These are phyloP conservation scores for Aureobasidium pullulans DNA, from an alignment of 2,329 filamentous ascomycete genomes.

Conservation along the genomic window DNA sequence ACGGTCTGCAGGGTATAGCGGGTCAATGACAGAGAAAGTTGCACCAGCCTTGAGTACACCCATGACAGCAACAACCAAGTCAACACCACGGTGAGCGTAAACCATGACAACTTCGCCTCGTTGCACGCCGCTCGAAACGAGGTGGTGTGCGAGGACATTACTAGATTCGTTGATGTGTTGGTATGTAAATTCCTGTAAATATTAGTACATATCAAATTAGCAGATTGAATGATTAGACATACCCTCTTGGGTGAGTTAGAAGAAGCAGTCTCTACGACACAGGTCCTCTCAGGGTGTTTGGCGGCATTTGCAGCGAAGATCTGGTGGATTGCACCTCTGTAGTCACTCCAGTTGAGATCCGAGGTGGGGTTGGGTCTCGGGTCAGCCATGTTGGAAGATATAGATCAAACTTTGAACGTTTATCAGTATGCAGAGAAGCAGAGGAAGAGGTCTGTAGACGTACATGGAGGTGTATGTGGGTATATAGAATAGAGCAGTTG, in stretches of 20 bases:
- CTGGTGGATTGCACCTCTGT: conserved; percentile 61
- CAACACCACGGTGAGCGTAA: conserved; percentile 75
- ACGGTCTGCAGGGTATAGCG: conserved; percentile 70
- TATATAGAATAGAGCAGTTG: not conserved
- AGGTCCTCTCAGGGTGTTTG: conserved; percentile 59
- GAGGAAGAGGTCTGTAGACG: not conserved
- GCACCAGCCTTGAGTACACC: conserved; percentile 56
- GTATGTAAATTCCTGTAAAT: conserved; percentile 60
- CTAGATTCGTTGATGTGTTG: conserved; percentile 78
- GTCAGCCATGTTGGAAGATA: conserved; percentile 23
- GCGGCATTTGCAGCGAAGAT: conserved; percentile 61
- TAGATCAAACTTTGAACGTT: not conserved
- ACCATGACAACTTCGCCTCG: conserved; percentile 90
- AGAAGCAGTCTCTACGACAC: conserved; percentile 59
- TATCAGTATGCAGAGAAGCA: not conserved
- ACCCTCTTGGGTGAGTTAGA: conserved; percentile 30
- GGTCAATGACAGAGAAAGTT: conserved; percentile 63
- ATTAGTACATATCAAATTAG: not conserved
- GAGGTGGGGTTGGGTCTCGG: conserved; percentile 54
- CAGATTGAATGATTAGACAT: not conserved
- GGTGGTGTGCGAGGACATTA: conserved; percentile 71
- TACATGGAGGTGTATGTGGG: not conserved
- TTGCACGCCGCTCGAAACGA: conserved; percentile 64
- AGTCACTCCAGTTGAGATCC: conserved; percentile 62
- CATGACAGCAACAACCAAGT: conserved; percentile 72